A percentile compares a stretch with the other conserved stretches of the same genome.
phyloP scores from a whole-genome alignment of 2,329 filamentous ascomycete genomes.

The Stemphylium vesicarium region DNA sequence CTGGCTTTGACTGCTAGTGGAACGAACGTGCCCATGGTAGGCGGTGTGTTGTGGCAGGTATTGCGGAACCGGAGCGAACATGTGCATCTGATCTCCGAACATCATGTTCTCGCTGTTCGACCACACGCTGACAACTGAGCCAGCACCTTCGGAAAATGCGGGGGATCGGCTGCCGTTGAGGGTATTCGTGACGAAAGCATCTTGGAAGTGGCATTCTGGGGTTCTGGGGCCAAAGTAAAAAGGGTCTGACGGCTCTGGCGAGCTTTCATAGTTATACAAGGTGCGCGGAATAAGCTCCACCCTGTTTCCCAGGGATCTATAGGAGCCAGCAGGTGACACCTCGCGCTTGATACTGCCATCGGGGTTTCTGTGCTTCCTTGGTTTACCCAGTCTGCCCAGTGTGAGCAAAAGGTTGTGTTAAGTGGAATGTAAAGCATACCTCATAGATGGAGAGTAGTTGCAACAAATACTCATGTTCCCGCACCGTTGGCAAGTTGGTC shows the following conservation, averaged over 20 bases:
- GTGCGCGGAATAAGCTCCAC: slow-evolving; percentile 43
- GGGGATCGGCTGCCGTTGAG: slow-evolving; percentile 45
- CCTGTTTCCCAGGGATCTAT: slow-evolving; percentile 35
- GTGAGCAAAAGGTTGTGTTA: slow-evolving; percentile 20
- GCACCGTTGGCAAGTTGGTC: slow-evolving; percentile 46
- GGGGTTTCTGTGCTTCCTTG: slow-evolving; percentile 46
- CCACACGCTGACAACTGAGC: slow-evolving; percentile 37
- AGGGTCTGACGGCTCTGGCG: slow-evolving; percentile 44
- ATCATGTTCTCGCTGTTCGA: slow-evolving; percentile 43
- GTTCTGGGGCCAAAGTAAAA: slow-evolving; percentile 46
- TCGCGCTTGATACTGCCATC: slow-evolving; percentile 46
- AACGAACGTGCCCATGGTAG: slow-evolving; percentile 34
- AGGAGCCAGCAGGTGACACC: slow-evolving; percentile 42
- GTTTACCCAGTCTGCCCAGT: slow-evolving; percentile 40
- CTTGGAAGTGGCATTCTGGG: slow-evolving; percentile 45
- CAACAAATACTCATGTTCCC: slow-evolving; percentile 48
- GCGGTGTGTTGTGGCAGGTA: slow-evolving; percentile 28
- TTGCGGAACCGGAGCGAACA: slow-evolving; percentile 37
- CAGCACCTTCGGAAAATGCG: slow-evolving; percentile 37
- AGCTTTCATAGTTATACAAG: slow-evolving; percentile 42
- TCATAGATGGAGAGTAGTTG: slow-evolving; percentile 50
- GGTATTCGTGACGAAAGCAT: slow-evolving; percentile 35
- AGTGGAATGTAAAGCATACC: slow-evolving; percentile 29
- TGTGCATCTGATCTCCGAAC: slow-evolving; percentile 35
- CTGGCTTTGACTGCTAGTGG: slow-evolving; percentile 41